phyloP scores from a whole-genome alignment of 306 rosid genomes.

The Cucumis sativus region Cucumber_9930_V3 NC_026659.2:29135501-29136000 shows the following conservation, averaged over 20 bases:
- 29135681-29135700: constrained; percentile 6
- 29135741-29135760: constrained; percentile 46
- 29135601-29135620: not conserved
- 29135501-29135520: not conserved
- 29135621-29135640: not conserved
- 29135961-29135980: constrained; percentile 68
- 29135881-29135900: not conserved
- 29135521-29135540: not conserved
- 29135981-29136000: constrained; percentile 93
- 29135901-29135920: not conserved
- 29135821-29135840: constrained; percentile 69
- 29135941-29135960: constrained; percentile 6
- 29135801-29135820: constrained; percentile 50
- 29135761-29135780: constrained; percentile 55
- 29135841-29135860: constrained; percentile 57
- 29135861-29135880: constrained; percentile 12
- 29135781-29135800: constrained; percentile 54
- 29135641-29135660: not conserved
- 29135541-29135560: not conserved
- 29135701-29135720: constrained; percentile 58
- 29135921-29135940: constrained; percentile 1
- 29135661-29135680: not conserved
- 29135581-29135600: not conserved
- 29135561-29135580: not conserved
- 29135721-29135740: constrained; percentile 96